Evolutionary conservation across 1,284 basidiomycete species (phyloP).

Genomic region (Cutaneotrichosporon sp.): DNA sequence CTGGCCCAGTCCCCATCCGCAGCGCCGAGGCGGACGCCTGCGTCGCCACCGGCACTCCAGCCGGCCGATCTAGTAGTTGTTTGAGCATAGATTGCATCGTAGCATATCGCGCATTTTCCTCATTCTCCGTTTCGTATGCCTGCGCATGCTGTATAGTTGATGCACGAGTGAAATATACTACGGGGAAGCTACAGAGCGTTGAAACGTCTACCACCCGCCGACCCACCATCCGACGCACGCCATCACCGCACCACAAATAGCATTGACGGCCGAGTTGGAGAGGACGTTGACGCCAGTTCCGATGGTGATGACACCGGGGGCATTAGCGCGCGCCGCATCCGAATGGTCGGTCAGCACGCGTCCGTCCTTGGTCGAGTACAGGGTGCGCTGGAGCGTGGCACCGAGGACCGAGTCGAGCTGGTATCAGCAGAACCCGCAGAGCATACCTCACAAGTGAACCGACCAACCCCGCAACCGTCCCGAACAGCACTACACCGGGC

Average conservation of each 20-base stretch:
- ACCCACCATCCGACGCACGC: slow-evolving; percentile 32
- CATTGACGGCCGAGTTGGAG: slow-evolving; percentile 56
- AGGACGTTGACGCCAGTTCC: slow-evolving; percentile 64
- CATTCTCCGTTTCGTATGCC: neutral
- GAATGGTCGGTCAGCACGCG: slow-evolving; percentile 63
- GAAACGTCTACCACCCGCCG: slow-evolving; percentile 10
- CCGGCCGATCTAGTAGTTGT: slow-evolving; percentile 9
- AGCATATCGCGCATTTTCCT: slow-evolving; percentile 4
- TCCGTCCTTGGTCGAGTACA: slow-evolving; percentile 62
- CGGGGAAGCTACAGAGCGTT: too few species aligned
- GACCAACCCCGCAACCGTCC: slow-evolving; percentile 61
- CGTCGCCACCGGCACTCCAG: neutral
- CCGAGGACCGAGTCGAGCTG: slow-evolving; percentile 77
- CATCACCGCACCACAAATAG: slow-evolving; percentile 30
- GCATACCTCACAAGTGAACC: slow-evolving; percentile 66
- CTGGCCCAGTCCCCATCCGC: too few species aligned
- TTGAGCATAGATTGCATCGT: slow-evolving; percentile 9
- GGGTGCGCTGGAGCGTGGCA: slow-evolving; percentile 77
- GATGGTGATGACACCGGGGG: slow-evolving; percentile 55
- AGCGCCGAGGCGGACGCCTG: too few species aligned
- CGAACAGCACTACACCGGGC: slow-evolving; percentile 55
- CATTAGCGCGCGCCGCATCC: slow-evolving; percentile 20
- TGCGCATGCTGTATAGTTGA: slow-evolving; percentile 3
- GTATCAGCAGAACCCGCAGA: slow-evolving; percentile 3
- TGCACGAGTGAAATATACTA: too few species aligned